Conservation (phyloP, 768 basidiomycete genomes). For the Thelephora ganbajun region DNA sequence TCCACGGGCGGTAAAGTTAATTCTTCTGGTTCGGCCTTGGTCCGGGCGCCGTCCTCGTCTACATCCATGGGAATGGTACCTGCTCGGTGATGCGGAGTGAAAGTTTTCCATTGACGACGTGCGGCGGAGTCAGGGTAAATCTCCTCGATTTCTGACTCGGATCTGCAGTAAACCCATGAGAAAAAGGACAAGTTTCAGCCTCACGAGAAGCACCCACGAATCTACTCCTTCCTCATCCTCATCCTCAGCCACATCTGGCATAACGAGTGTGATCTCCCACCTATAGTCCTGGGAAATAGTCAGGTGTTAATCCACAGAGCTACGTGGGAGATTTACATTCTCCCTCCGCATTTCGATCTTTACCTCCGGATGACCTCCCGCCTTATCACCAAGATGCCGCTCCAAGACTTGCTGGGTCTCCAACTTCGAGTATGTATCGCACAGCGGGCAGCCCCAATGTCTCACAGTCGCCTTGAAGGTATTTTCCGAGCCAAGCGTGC, state of each 20-base stretch:
- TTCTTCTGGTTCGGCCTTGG: slow-evolving; percentile 6
- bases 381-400: slow-evolving; percentile 24
- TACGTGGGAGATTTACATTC: slow-evolving; percentile 9
- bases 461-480: slow-evolving; percentile 11
- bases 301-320: not conserved
- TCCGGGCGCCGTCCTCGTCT: slow-evolving; percentile 8
- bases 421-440: slow-evolving; percentile 30
- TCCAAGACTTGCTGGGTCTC: slow-evolving; percentile 26
- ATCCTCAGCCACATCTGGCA: slow-evolving; percentile 1
- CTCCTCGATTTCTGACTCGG: slow-evolving; percentile 3
- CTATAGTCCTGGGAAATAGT: not conserved
- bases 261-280: not conserved
- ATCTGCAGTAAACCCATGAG: slow-evolving; percentile 4
- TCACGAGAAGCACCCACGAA: not conserved
- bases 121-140: slow-evolving; percentile 1
- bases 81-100: not conserved
- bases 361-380: slow-evolving; percentile 33
- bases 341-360: slow-evolving; percentile 22
- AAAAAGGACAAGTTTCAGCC: slow-evolving; percentile 3
- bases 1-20: too few relatives aligned
- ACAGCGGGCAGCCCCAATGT: slow-evolving; percentile 41
- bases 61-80: slow-evolving; percentile 5
- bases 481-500: not conserved
- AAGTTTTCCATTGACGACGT: slow-evolving; percentile 2
- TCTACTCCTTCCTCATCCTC: not conserved